Conservation (phyloP, 352 stramenopile species). For the Globisporangium uncinulatum region DNA sequence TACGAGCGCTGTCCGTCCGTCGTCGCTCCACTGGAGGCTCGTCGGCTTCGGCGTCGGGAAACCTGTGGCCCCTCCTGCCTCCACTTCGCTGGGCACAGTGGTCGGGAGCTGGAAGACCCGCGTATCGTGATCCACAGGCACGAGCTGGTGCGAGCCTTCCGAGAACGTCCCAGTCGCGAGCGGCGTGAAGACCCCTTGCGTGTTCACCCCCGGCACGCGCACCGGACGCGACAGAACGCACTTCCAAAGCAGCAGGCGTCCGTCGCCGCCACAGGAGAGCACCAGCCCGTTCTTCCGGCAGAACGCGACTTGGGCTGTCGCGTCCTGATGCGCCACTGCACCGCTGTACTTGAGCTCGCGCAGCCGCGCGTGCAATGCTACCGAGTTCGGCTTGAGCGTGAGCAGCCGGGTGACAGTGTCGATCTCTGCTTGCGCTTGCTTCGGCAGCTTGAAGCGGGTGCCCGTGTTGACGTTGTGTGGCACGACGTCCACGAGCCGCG, state of each 20-base stretch:
- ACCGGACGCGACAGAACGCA: conserved; percentile 44
- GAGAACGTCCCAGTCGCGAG: conserved; percentile 31
- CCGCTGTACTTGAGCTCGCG: conserved; percentile 49
- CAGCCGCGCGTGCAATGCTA: conserved; percentile 28
- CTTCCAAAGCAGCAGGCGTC: conserved; percentile 46
- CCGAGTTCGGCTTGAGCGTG: conserved; percentile 41
- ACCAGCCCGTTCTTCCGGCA: conserved; percentile 54
- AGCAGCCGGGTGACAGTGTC: conserved; percentile 45
- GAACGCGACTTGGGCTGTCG: conserved; percentile 38
- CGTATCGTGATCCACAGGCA: conserved; percentile 24
- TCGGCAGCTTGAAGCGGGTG: conserved; percentile 58
- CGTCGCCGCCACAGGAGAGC: conserved; percentile 42
- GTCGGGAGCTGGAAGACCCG: conserved; percentile 36
- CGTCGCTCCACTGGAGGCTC: conserved; percentile 51
- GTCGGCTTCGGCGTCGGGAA: conserved; percentile 30
- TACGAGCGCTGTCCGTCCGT: conserved; percentile 43
- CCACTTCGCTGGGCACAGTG: conserved; percentile 24
- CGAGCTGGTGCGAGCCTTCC: conserved; percentile 42
- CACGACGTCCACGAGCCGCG: conserved; percentile 51
- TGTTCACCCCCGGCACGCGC: conserved; percentile 52
- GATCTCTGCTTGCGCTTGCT: conserved; percentile 49
- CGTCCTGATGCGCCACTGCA: conserved; percentile 39
- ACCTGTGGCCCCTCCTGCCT: neutral
- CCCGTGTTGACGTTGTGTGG: conserved; percentile 60
- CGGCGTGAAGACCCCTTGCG: conserved; percentile 49